These are phyloP conservation scores for Naganishia antarctica DNA, from an alignment of 768 basidiomycete species.

Conservation along the genomic window DNA sequence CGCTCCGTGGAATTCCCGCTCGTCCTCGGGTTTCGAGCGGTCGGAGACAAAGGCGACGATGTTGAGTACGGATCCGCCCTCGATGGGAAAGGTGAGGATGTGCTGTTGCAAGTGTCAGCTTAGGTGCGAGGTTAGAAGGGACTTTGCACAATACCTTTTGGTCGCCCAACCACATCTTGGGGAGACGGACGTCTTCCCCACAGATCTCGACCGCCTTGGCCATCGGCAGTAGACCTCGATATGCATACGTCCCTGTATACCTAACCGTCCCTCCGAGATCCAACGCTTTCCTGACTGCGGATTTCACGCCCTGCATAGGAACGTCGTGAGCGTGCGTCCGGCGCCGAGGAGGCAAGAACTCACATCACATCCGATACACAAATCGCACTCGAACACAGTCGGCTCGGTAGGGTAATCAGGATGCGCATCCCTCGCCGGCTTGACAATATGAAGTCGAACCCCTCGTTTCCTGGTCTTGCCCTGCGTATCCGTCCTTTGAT, in stretches of 20 bases:
- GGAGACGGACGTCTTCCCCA: background rate
- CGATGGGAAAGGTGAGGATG: constrained; percentile 22
- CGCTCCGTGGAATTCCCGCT: background rate
- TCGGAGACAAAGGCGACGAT: constrained; percentile 22
- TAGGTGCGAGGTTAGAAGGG: background rate
- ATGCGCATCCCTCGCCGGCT: constrained; percentile 9
- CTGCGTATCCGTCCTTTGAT: background rate
- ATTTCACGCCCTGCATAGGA: constrained; percentile 3
- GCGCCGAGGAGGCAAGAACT: background rate
- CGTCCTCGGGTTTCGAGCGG: constrained; percentile 5
- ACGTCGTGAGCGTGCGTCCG: background rate
- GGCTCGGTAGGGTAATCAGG: constrained; percentile 10
- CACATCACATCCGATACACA: constrained; percentile 19
- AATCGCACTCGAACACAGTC: constrained; percentile 9
- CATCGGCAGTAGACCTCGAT: constrained; percentile 13
- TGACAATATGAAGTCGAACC: constrained; percentile 8
- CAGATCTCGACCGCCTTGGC: constrained; percentile 3
- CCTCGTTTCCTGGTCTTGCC: background rate
- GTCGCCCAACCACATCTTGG: constrained; percentile 11
- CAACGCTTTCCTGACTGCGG: constrained; percentile 7
- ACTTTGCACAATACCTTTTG: background rate
- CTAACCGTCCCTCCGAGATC: background rate
- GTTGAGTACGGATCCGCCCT: background rate
- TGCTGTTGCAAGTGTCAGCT: background rate
- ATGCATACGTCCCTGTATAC: constrained; percentile 9